These are phyloP conservation scores for Saturnispora mendoncae DNA, from an alignment of 805 yeast species.

Conservation along the genomic window DNA sequence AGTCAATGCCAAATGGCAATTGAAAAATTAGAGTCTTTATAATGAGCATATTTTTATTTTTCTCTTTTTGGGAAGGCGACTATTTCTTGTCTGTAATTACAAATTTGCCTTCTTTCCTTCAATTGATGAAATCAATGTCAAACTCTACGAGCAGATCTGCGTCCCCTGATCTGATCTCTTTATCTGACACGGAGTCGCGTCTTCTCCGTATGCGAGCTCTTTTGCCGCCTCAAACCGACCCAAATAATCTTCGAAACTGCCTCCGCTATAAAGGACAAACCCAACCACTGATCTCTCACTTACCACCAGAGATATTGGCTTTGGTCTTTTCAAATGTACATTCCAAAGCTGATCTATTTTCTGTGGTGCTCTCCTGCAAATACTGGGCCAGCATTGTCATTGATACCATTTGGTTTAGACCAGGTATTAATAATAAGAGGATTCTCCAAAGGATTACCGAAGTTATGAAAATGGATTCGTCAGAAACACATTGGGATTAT, in stretches of 20 bases:
- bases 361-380: slow-evolving; percentile 64
- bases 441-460: slow-evolving; percentile 45
- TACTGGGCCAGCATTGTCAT: slow-evolving; percentile 72
- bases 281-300: slow-evolving; percentile 30
- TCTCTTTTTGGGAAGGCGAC: not conserved
- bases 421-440: slow-evolving; percentile 47
- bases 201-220: slow-evolving; percentile 4
- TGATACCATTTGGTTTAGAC: slow-evolving; percentile 83
- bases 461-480: slow-evolving; percentile 43
- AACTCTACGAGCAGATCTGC: slow-evolving; percentile 7
- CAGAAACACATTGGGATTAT: slow-evolving; percentile 54
- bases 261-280: slow-evolving; percentile 1
- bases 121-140: slow-evolving; percentile 5
- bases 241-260: too few relatives aligned
- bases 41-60: not conserved
- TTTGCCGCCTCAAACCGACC: not conserved
- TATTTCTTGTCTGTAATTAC: not conserved
- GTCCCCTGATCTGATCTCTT: slow-evolving; percentile 4
- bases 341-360: slow-evolving; percentile 49
- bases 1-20: slow-evolving; percentile 45
- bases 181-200: slow-evolving; percentile 5
- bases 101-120: not conserved
- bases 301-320: slow-evolving; percentile 55
- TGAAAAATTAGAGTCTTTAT: slow-evolving; percentile 28
- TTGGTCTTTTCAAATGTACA: slow-evolving; percentile 58